Base-by-base conservation (phyloP, 345 rosid genomes). In the Aegle marmelos region DNA sequence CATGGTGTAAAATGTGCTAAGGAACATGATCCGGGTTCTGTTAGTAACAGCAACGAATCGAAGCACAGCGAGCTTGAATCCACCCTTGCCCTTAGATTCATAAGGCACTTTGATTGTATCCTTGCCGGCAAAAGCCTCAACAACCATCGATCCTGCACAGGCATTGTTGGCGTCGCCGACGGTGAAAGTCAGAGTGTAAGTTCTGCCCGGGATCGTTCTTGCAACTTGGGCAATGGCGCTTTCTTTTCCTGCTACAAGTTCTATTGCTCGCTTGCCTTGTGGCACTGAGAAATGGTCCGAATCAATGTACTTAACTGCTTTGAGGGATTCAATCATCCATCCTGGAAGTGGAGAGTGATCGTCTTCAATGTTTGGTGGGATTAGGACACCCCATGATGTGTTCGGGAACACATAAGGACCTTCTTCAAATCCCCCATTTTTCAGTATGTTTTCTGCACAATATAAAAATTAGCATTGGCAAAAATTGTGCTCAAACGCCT, bases 291-390 rank as follows among this genome's bases (percentile, higher is more conserved):
- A 92, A 74, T 92, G 96, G 5, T 76, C 90, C 0, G 79, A 58
- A 77, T 95, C 97, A 4, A 95, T 88, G 90, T 91, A 95, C 73
- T 95, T 93, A 27, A 95, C 86, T 19, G 98, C 97, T 85, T 95
- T 95, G 33, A 92, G 96, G 7, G 98, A 95, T 58, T 91, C 98
- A 7, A 90, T 68, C 78, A 89, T 88, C 98, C 99, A 95, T 7
- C 91, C 93, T 0, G 96, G 94, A 57, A 93, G 79, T 11, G 98
- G 93, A 22, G 93, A 89, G 79, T 92, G 92, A 25, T 86, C 91
- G 27, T 95, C 99, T 78, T 93, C 97, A 31, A 89, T 86, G 74
- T 82, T 86, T 19, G 99, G 96, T 31, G 98, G 96, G 73, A 95
- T 80, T 53, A 93, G 81, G 78, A 92, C 97, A 24, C 99, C 99